Base-by-base conservation (phyloP, 73 alveolate species). In the Tetrahymena malaccensis region DNA sequence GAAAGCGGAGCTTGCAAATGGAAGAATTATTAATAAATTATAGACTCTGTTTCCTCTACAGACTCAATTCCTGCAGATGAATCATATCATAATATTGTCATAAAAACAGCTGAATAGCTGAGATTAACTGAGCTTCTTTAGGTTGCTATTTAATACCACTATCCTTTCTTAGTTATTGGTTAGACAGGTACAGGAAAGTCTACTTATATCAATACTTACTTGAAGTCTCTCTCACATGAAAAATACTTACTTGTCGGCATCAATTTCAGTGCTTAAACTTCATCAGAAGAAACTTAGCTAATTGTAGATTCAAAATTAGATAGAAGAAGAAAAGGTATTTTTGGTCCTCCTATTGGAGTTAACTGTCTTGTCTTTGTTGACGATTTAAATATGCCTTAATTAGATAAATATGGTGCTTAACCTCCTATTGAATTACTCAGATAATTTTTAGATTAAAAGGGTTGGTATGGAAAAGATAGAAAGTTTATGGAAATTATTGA, bases 351-450 rank as follows among this genome's bases (percentile, higher is more conserved):
- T 43, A 93, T 96, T 11, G 98, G 96, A 85, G 93, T 96, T 37
- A 85, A 94, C 43, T 96, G 98, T 98, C 96, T 97, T 34, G 98
- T 97, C 58, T 96, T 97, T 93, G 98, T 97, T 0, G 99, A 97
- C 94, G 99, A 98, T 97, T 97, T 99, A 38, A 99, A 99, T 96
- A 99, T 99, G 99, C 99, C 99, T 27, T 97, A 97, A 93, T 99
- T 98, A 94, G 98, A 98, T 96, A 96, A 96, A 85, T 99, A 98
- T 94, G 99, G 99, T 5, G 99, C 99, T 31, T 98, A 99, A 96
- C 99, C 99, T n/a, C 99, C 99, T 4, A 97, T 99, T 19, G 99
- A 99, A 96, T 96, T 99, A 84, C 96, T 99, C 34, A 98, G 99
- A 94, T 98, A 99, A 96, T 98, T 99, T 99, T 97, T 98, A 98